A percentile compares a stretch with the other conserved stretches of the same genome.
phyloP scores from a whole-genome alignment of 1,284 basidiomycete genomes.

The Papiliotrema fonsecae region DNA sequence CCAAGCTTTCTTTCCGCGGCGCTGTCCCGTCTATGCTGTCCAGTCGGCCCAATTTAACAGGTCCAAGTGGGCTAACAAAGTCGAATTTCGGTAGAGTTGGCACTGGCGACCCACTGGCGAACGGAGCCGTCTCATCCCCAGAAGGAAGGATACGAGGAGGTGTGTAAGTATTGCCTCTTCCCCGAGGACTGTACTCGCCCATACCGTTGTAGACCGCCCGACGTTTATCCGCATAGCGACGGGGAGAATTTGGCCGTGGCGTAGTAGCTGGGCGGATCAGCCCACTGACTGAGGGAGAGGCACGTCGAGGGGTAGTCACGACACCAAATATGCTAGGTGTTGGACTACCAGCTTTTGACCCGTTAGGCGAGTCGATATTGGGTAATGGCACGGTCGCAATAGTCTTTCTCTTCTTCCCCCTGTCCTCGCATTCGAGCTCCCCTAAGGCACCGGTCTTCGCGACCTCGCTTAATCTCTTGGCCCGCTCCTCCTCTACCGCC shows the following conservation, averaged over 20 bases:
- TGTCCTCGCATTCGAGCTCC: slow-evolving; percentile 3
- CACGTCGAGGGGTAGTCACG: neutral
- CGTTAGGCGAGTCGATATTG: neutral
- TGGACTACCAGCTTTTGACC: neutral
- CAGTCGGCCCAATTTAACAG: slow-evolving; percentile 19
- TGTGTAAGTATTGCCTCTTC: slow-evolving; percentile 30
- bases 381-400: slow-evolving; percentile 1
- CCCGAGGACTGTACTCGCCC: slow-evolving; percentile 34
- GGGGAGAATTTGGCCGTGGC: slow-evolving; percentile 32
- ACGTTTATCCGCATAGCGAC: slow-evolving; percentile 26
- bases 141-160: slow-evolving; percentile 38
- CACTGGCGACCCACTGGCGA: slow-evolving; percentile 16
- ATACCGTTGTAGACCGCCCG: slow-evolving; percentile 22
- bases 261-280: slow-evolving; percentile 37
- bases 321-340: neutral
- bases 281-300: slow-evolving; percentile 13
- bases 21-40: slow-evolving; percentile 10
- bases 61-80: slow-evolving; percentile 39
- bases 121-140: slow-evolving; percentile 38
- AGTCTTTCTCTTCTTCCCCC: slow-evolving; percentile 9
- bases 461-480: slow-evolving; percentile 25
- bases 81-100: slow-evolving; percentile 34
- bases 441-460: slow-evolving; percentile 6
- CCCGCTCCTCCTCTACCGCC: slow-evolving; percentile 32
- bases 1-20: slow-evolving; percentile 13